Base-by-base conservation (phyloP, 768 basidiomycete species). In the Lactarius pseudohatsudake region DNA sequence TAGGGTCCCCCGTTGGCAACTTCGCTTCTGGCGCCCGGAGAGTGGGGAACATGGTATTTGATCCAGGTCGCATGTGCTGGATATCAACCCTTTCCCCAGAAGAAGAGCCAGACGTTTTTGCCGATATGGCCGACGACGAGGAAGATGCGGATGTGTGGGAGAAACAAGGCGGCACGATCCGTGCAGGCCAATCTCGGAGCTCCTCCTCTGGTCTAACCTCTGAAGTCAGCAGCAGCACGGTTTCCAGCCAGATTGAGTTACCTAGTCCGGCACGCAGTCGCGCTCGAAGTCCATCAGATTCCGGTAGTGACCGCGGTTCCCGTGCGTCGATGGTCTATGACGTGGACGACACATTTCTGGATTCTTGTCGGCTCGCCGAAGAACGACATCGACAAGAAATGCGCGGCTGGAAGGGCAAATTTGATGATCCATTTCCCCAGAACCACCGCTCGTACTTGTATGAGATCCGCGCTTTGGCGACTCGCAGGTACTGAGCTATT, bases 11-110 rank as follows among this genome's bases (percentile, higher is more conserved):
- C 40, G 84, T 87, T 34, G 85, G 88, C 55, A 85, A 89, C 34
- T 86, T 91, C 72, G 82, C 87, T 38, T 82, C 87, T 62, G 91
- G 91, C 59, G 89, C 93, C 43, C 86, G 93, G 65, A 88, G 94
- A 76, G 96, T 98, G 22, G 97, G 97, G 55, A 94, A 95, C 81
- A 99, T 99, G 96, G 86, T 94, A 43, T 98, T 99, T 73, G 96
- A 99, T 78, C 96, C 97, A 1, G 74, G 85, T 53, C 87, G 87
- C 30, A 98, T 98, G 95, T 92, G 94, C 74, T 98, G 94, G 94
- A 85, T 98, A 77, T 92, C 92, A 64, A 87, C 87, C 66, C 76
- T 93, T 47, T 83, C 88, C 7, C 88, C 90, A 26, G 94, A 94
- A 64, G 92, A 96, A 73, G 93, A 98, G 74, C 92, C 92, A 8